Evolutionary conservation across 163 green algal genomes (phyloP).

Genomic region (Chlamydomonas reinhardtii): DNA sequence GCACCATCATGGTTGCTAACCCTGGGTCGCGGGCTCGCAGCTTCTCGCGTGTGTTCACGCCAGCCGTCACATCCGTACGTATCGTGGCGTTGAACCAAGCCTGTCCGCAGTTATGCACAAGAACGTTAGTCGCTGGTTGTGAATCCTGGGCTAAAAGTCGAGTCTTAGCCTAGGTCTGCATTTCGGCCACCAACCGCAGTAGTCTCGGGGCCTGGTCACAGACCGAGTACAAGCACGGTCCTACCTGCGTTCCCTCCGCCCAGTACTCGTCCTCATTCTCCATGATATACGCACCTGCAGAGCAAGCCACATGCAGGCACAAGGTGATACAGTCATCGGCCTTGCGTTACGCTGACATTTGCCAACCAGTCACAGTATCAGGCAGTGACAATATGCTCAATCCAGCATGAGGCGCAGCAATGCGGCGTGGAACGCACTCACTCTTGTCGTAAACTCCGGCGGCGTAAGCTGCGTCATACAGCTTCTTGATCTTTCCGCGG

Average conservation of each 20-base stretch:
- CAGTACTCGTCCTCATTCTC: conserved; percentile 86
- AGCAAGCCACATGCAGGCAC: too few relatives aligned
- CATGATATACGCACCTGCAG: conserved; percentile 76
- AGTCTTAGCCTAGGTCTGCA: too few relatives aligned
- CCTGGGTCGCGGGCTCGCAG: conserved; percentile 70
- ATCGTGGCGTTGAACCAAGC: conserved; percentile 87
- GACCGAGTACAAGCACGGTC: too few relatives aligned
- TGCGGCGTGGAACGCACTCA: neutral
- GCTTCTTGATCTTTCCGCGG: neutral
- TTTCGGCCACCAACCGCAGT: too few relatives aligned
- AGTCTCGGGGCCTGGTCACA: too few relatives aligned
- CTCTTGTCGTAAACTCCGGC: conserved; percentile 42
- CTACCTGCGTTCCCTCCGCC: conserved; percentile 77
- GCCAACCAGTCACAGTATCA: too few relatives aligned
- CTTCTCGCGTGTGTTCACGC: conserved; percentile 75
- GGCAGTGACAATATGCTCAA: too few relatives aligned
- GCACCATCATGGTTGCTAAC: conserved; percentile 69
- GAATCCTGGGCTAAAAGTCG: too few relatives aligned
- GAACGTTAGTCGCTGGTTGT: too few relatives aligned
- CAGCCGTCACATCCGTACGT: conserved; percentile 78
- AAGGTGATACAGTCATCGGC: too few relatives aligned
- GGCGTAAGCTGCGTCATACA: conserved; percentile 47
- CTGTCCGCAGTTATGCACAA: neutral
- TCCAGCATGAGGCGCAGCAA: too few relatives aligned
- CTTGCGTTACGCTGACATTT: too few relatives aligned